Base-by-base conservation (phyloP, 2,329 filamentous ascomycete species). In the Pestalotiopsis sp. region DNA sequence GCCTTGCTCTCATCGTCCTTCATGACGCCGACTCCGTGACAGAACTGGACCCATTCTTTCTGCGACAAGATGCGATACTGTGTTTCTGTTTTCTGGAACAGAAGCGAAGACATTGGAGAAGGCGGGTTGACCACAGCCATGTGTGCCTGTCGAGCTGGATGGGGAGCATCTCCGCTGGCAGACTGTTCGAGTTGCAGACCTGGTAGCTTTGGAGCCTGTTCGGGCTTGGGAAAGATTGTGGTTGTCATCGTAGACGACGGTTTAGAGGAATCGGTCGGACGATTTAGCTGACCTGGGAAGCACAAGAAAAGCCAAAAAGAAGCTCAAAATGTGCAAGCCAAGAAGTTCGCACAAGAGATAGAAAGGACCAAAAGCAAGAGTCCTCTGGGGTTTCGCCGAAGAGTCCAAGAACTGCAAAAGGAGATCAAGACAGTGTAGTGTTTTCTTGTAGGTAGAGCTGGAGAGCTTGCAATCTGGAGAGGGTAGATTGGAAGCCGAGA, bases 11-110 rank as follows among this genome's bases (percentile, higher is more conserved):
- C 86, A n/a, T 77, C 75, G 66, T 85, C 84, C 23, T 73, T 78
- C 66, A 86, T 78, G 6, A 82, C 84, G 0, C 85, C 85, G 27
- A 87, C 73, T 1, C 82, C 83, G n/a, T 80, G 80, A 23, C 84
- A 85, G 60, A 87, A 76, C 20, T 82, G 78, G 2, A 78, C 73
- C 85, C 84, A 85, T 70, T 87, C 85, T 4, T 76, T 69, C 4
- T 81, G 75, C 0, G 81, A 76, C 5, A 87, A 78, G 66, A 83
- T 81, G 39, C 84, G 80, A 70, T 75, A 38, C 69, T 73, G 57
- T 70, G 66, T 31, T n/a, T 49, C 49, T 12, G 64, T 36, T 23
- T 60, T 49, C 17, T 67, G 56, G 4, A 25, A 5, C 23, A 17
- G 9, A 31, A 31, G n/a, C 23, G 31, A 56, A 56, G 25, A n/a